Evolutionary conservation across 805 yeast genomes (phyloP), one percentile per base, ranked within the genome.

Genomic region (Saccharomycopsis malanga): DNA sequence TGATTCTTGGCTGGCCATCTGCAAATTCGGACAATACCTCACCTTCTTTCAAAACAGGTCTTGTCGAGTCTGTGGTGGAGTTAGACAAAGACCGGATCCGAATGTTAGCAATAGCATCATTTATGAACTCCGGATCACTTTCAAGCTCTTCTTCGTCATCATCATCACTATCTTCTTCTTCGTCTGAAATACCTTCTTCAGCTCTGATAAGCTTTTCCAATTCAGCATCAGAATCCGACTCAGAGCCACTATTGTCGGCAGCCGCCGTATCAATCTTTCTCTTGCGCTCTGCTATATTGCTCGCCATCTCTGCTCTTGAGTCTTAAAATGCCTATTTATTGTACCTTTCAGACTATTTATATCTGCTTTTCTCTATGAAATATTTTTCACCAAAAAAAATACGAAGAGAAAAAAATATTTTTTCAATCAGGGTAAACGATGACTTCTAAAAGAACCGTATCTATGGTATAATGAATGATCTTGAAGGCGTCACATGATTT

Each of bases 1-100:
- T 70, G 4, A 81, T 64, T 60, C 98, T 72, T n/a, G 79, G 78
- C 32, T 74, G 68, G 6, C 98, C 97, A 64, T 91, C 96, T 1
- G 88, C 73, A 59, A 45, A 51, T 23, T 48, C 48, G 14, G 52
- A 42, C 14, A 48, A 14, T 14, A 45, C 25, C 21, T 51, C 54
- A 14, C 54, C 54, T 27, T 44, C 52, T 39, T 51, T 51, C 36
- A 51, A 40, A 2, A 6, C n/a, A 4, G 39, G 44, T 18, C 68
- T 83, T 55, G 71, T 72, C 21, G 83, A 69, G 35, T 67, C 64
- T 30, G 63, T 61, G 21, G 68, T 61, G 23, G 67, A 63, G 18
- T 70, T 69, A 4, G 77, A 70, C 39, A 77, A 58, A 2, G 79
- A 66, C 50, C 76, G 71, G 27, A 81, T 70, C 55, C 71, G 70